Evolutionary conservation across 495 filamentous ascomycete genomes (phyloP).

Genomic region (Friedmanniomyces endolithicus): DNA sequence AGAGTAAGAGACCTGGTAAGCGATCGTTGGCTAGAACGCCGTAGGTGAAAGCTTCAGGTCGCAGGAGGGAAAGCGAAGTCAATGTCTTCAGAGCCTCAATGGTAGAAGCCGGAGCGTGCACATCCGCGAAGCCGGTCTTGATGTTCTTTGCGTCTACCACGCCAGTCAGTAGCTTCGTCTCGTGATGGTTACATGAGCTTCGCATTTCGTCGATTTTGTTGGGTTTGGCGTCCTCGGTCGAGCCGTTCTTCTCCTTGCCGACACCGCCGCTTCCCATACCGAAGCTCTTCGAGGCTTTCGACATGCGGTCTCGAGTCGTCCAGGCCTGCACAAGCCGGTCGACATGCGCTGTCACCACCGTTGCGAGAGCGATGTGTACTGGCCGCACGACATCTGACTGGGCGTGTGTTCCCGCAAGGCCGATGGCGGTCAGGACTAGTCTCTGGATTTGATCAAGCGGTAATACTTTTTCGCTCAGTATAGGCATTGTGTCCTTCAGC

Average conservation of each 20-base stretch:
- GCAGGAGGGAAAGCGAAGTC: conserved; percentile 72
- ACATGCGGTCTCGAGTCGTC: neutral
- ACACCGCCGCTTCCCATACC: neutral
- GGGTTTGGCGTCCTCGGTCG: conserved; percentile 7
- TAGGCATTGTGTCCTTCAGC: neutral
- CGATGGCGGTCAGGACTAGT: conserved; percentile 26
- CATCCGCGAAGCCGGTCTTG: conserved; percentile 70
- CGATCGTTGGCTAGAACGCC: conserved; percentile 85
- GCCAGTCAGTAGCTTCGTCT: conserved; percentile 70
- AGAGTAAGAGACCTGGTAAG: conserved; percentile 79
- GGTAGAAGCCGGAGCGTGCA: conserved; percentile 68
- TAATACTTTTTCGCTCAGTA: conserved; percentile 18
- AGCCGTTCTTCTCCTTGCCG: conserved; percentile 27
- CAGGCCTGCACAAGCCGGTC: neutral
- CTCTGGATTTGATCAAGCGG: conserved; percentile 27
- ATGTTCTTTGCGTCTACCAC: conserved; percentile 71
- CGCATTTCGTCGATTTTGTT: conserved; percentile 12
- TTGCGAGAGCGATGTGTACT: conserved; percentile 22
- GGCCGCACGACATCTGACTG: conserved; percentile 5
- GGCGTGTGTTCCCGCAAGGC: conserved; percentile 7
- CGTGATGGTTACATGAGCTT: conserved; percentile 50
- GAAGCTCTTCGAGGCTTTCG: conserved; percentile 8
- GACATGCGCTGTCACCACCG: neutral
- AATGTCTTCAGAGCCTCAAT: conserved; percentile 81
- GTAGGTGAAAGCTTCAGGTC: conserved; percentile 91